Evolutionary conservation across 768 basidiomycete genomes (phyloP).

Genomic region (Podaxis sp.): DNA sequence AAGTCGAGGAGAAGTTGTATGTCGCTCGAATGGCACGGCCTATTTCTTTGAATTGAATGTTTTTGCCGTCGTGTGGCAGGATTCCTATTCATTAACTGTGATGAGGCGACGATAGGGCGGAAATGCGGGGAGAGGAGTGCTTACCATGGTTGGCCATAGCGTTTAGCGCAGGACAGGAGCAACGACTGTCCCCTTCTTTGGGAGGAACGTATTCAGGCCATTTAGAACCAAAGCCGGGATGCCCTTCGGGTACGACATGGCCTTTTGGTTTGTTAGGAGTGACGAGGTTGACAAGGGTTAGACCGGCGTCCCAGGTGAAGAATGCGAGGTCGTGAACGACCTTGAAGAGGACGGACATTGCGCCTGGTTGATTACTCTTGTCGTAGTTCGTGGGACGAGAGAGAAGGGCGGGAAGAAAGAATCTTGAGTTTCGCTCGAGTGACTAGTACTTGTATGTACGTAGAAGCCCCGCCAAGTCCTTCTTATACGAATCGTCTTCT

Average conservation of each 20-base stretch:
- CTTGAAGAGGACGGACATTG: constrained; percentile 8
- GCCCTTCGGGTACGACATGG: constrained; percentile 51
- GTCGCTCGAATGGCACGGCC: constrained; percentile 43
- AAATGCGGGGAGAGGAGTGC: background rate
- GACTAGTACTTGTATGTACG: too few relatives aligned
- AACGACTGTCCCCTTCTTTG: constrained; percentile 62
- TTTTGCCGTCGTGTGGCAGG: constrained; percentile 61
- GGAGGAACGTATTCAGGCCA: constrained; percentile 71
- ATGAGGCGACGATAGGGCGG: constrained; percentile 18
- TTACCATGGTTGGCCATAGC: constrained; percentile 82
- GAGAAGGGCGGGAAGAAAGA: background rate
- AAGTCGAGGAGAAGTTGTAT: constrained; percentile 69
- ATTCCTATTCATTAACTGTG: constrained; percentile 40
- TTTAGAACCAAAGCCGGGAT: constrained; percentile 53
- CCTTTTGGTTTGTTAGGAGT: constrained; percentile 49
- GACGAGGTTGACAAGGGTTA: constrained; percentile 52
- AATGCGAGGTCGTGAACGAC: constrained; percentile 19
- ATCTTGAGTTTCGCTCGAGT: too few relatives aligned
- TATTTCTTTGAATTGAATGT: constrained; percentile 61
- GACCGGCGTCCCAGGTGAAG: constrained; percentile 46
- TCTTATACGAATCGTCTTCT: too few relatives aligned
- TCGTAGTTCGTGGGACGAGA: background rate
- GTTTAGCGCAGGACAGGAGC: constrained; percentile 74
- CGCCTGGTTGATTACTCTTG: background rate
- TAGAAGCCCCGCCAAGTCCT: too few relatives aligned